These are phyloP conservation scores for Collybia mongolica DNA, from an alignment of 768 basidiomycete species.

Conservation along the genomic window DNA sequence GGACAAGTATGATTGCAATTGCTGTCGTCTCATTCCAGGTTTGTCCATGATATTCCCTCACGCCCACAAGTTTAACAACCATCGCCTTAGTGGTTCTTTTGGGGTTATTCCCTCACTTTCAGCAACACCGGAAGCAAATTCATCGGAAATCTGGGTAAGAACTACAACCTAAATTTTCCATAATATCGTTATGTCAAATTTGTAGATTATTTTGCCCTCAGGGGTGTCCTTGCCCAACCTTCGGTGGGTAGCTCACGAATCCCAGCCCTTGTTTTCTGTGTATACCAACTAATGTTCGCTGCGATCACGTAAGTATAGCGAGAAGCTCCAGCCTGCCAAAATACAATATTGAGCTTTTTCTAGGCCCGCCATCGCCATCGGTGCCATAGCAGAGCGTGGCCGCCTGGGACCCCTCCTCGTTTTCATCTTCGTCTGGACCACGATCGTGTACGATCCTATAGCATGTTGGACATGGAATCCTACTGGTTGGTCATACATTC, in stretches of 20 bases:
- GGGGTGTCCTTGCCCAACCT: conserved; percentile 69
- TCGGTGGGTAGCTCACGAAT: conserved; percentile 72
- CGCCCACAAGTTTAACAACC: not conserved
- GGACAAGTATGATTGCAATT: conserved; percentile 68
- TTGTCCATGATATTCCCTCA: conserved; percentile 19
- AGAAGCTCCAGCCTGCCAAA: conserved; percentile 9
- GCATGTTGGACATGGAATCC: conserved; percentile 97
- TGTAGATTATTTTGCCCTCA: conserved; percentile 82
- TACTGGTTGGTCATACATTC: conserved; percentile 69
- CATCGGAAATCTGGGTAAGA: conserved; percentile 83
- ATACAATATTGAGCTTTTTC: conserved; percentile 18
- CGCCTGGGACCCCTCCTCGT: conserved; percentile 83
- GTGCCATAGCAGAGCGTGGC: conserved; percentile 88
- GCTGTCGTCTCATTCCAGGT: conserved; percentile 86
- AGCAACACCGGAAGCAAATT: conserved; percentile 69
- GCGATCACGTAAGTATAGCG: conserved; percentile 69
- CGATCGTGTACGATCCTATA: conserved; percentile 89
- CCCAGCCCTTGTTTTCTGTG: conserved; percentile 72
- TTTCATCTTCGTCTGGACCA: conserved; percentile 89
- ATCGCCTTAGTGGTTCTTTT: conserved; percentile 83
- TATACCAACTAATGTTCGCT: conserved; percentile 91
- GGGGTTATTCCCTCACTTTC: conserved; percentile 94
- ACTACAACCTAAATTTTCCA: conserved; percentile 1
- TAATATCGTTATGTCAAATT: not conserved
- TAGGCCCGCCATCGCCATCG: conserved; percentile 84